Base-by-base conservation (phyloP, 768 basidiomycete species). In the Boletus speciosus region DNA sequence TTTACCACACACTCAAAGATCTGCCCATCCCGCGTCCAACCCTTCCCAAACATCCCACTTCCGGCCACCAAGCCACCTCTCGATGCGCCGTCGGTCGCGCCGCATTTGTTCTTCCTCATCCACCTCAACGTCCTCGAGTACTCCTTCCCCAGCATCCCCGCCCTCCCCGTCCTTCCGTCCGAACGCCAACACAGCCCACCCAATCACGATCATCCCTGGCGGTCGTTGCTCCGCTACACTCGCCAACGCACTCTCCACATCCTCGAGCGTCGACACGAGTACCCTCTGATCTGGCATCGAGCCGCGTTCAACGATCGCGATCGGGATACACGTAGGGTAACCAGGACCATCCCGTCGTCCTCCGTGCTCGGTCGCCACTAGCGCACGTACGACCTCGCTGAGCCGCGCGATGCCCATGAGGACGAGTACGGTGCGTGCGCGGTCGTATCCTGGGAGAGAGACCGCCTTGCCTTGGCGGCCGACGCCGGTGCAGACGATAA, bases 401-500 rank as follows among this genome's bases (percentile, higher is more conserved):
- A 98, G 78, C 25, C 97, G 77, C 16, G 96, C 97, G 25, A 98
- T 92, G 41, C 96, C 94, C 97, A 99, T 98, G 47, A 98, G 78
- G 34, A 98, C 76, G 49, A 94, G 80, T 14, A 96, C 74, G 1
- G 94, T 95, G 52, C 91, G 77, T 2, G 77, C 74, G 9, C 94
- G 81, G 58, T 88, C 84, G 72, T 98, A 98, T 5, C 86, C 88
- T 0, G 95, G 96, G n/a, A 98, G 73, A 41, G 78, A 76, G 15
- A 96, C 91, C 10, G 81, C 81, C 61, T 87, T 88, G 0, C 97
- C 97, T 32, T 83, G 77, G 39, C 93, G 76, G 1, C 95, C 96
- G 0, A 98, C 95, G 2, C 95, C 96, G 0, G 97, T 98, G 70
- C 94, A 97, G 5, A 98, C 84, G 52, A 88, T 76, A 63, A 99